Base-by-base conservation (phyloP, 179 eudicot genomes). In the Nepenthes alata region DNA sequence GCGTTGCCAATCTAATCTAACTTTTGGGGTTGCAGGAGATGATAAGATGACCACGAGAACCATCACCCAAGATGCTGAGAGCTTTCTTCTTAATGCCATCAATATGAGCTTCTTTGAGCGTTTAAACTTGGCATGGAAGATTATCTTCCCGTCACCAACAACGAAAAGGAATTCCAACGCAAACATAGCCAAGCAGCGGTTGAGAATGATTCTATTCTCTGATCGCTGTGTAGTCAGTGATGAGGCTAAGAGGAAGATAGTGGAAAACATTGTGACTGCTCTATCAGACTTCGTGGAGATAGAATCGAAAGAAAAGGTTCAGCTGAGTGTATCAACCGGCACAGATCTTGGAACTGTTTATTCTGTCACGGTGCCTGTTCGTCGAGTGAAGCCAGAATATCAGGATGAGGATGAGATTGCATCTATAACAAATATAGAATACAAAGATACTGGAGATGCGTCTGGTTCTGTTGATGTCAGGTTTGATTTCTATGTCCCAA, bases 151-250 rank as follows among this genome's bases (percentile, higher is more conserved):
- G 11, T 68, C 97, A 50, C 70, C 80, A 14, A 59, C 67, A 51
- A 38, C 77, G 7, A 74, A 63, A 66, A 82, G 61, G 64, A 83
- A 62, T 66, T 85, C 98, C 6, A 83, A 85, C 44, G 98, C 98
- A 15, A 79, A 77, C 67, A 84, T 90, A 35, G 98, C 98, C 58
- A 93, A 93, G 74, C 98, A 93, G 70, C 84, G 98, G 10, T 52
- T 93, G 71, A 87, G 84, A 74, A 93, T 93, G 98, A 93, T 93
- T 68, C 82, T 93, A 35, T 93, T 89, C 80, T 85, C 98, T 37
- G 98, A 93, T 70, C 72, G 98, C 10, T 93, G 98, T 74, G 97
- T 85, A 13, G 98, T 93, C 52, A 93, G 94, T 39, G 91, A 93
- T 2, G 98, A 93, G 70, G 98, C 98, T 16, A 93, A 89, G 63